Percentiles rank a stretch among this genome's conserved stretches.
Conservation (phyloP, 2,329 filamentous ascomycete genomes). For the Nigrograna mackinnonii region DNA sequence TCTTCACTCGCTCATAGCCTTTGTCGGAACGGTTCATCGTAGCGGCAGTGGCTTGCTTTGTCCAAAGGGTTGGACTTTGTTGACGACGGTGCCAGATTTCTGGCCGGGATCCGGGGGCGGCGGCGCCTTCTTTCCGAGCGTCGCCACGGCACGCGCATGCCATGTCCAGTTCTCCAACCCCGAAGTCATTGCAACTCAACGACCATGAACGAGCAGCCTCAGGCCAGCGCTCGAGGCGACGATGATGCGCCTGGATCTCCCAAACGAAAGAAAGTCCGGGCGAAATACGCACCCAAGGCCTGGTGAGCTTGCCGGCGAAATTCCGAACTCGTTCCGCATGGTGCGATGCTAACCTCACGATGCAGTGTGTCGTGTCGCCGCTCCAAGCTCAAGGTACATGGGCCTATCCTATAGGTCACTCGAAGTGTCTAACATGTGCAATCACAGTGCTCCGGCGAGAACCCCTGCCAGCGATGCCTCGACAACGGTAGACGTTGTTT, state of each 20-base stretch:
- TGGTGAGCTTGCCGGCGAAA: constrained; percentile 25
- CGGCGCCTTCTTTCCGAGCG: neutral
- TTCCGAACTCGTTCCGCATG: constrained; percentile 21
- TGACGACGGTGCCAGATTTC: no score
- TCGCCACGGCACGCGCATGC: neutral
- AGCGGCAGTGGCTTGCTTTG: no score
- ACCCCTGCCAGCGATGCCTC: constrained; percentile 37
- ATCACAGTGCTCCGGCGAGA: constrained; percentile 36
- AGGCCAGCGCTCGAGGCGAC: constrained; percentile 17
- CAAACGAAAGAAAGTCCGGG: constrained; percentile 39
- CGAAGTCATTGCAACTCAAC: neutral
- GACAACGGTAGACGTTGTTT: constrained; percentile 40
- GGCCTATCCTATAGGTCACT: neutral
- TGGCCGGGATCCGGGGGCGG: no score
- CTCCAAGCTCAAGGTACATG: constrained; percentile 37
- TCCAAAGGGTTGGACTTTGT: no score
- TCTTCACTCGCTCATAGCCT: no score
- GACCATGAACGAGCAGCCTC: constrained; percentile 26
- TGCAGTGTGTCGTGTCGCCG: constrained; percentile 36
- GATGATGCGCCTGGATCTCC: constrained; percentile 30
- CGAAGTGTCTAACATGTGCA: neutral
- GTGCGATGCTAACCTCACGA: constrained; percentile 4
- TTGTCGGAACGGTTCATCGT: no score
- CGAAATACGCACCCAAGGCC: constrained; percentile 40
- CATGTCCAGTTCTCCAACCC: neutral